These are phyloP conservation scores for Penicillium sp. DNA, from an alignment of 2,329 filamentous ascomycete genomes.

Conservation along the genomic window DNA sequence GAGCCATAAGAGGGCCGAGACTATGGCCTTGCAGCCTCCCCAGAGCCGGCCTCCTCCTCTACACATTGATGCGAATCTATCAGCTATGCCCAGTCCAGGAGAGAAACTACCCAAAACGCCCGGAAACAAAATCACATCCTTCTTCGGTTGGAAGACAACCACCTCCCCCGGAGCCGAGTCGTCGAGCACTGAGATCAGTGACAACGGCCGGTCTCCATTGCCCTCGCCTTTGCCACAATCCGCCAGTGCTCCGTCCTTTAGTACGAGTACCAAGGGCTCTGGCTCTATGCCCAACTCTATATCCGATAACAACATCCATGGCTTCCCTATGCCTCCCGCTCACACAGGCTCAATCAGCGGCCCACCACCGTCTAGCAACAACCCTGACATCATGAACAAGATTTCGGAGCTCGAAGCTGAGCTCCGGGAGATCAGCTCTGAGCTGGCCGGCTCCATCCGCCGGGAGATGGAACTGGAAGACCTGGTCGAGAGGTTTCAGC, in stretches of 20 bases:
- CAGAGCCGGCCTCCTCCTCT: slow-evolving; percentile 39
- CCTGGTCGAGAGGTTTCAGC: slow-evolving; percentile 79
- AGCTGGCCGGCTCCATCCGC: slow-evolving; percentile 87
- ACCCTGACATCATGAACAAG: slow-evolving; percentile 50
- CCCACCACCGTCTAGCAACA: slow-evolving; percentile 30
- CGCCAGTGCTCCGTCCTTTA: slow-evolving; percentile 28
- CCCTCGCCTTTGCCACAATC: slow-evolving; percentile 50
- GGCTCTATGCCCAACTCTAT: slow-evolving; percentile 44
- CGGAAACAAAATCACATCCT: slow-evolving; percentile 57
- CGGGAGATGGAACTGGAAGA: slow-evolving; percentile 97
- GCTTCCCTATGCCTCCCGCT: slow-evolving; percentile 40
- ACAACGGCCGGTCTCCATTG: slow-evolving; percentile 55
- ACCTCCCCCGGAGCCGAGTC: slow-evolving; percentile 55
- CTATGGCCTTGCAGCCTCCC: slow-evolving; percentile 44
- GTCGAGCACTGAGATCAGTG: slow-evolving; percentile 61
- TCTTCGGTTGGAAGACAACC: slow-evolving; percentile 63
- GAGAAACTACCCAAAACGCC: slow-evolving; percentile 49
- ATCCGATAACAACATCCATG: slow-evolving; percentile 51
- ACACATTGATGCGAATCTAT: slow-evolving; percentile 39
- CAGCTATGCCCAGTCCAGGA: slow-evolving; percentile 29
- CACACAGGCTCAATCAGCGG: slow-evolving; percentile 42
- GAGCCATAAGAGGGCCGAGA: slow-evolving; percentile 30
- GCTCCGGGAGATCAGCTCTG: slow-evolving; percentile 84
- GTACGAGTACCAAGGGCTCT: slow-evolving; percentile 18
- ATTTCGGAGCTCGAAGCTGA: slow-evolving; percentile 92